A percentile compares a stretch with the other conserved stretches of the same genome.
Evolutionary conservation across 805 yeast genomes (phyloP).

Genomic region (Nakazawaea pomicola): DNA sequence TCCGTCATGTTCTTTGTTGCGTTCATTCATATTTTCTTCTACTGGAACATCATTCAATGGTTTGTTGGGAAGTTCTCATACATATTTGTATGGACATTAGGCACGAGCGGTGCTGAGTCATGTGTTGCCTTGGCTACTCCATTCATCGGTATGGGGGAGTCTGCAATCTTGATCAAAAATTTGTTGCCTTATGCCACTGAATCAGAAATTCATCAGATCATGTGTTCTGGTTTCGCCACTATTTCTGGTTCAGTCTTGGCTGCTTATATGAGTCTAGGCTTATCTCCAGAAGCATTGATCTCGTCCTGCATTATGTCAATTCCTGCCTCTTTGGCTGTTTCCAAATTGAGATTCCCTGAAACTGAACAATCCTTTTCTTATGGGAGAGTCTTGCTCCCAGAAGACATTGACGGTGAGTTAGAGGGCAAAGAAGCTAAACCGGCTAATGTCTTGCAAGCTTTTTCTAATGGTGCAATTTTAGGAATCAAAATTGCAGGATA

Average conservation of each 20-base stretch:
- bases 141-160: constrained; percentile 61
- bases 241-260: constrained; percentile 61
- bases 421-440: constrained; percentile 30
- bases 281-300: constrained; percentile 56
- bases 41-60: constrained; percentile 61
- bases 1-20: constrained; percentile 61
- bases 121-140: constrained; percentile 65
- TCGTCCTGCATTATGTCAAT: constrained; percentile 67
- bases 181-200: constrained; percentile 53
- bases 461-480: constrained; percentile 42
- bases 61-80: constrained; percentile 48
- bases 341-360: constrained; percentile 59
- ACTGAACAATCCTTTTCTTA: constrained; percentile 47
- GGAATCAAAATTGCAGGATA: constrained; percentile 38
- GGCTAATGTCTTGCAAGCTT: constrained; percentile 51
- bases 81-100: constrained; percentile 55
- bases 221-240: constrained; percentile 61
- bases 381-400: constrained; percentile 43
- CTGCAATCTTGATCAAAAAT: constrained; percentile 55
- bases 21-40: constrained; percentile 53
- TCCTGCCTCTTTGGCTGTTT: constrained; percentile 57
- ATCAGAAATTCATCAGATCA: constrained; percentile 53
- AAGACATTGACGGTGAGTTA: constrained; percentile 29
- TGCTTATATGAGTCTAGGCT: constrained; percentile 57
- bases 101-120: constrained; percentile 59